phyloP scores from a whole-genome alignment of 805 yeast genomes.

The Maudiozyma serrabonitensis region DNA sequence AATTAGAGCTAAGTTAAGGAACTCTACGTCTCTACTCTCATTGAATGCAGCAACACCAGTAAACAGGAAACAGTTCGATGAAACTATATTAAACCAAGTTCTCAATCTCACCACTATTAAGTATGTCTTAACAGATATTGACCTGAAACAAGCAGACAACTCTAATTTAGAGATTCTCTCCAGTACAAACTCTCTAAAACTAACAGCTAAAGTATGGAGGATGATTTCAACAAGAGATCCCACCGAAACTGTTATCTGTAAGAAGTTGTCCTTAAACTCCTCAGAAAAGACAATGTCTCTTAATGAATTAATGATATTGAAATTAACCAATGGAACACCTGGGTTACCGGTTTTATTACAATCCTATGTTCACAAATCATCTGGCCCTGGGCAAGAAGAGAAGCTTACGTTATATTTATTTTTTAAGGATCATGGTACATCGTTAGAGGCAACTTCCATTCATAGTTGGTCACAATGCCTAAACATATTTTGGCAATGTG shows the following conservation, averaged over 20 bases:
- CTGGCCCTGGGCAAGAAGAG: not conserved
- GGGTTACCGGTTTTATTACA: constrained; percentile 22
- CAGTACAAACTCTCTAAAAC: constrained; percentile 4
- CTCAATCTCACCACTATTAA: constrained; percentile 18
- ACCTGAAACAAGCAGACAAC: constrained; percentile 1
- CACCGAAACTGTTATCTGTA: constrained; percentile 12
- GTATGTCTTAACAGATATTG: constrained; percentile 10
- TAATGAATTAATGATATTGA: constrained; percentile 21
- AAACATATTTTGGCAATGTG: constrained; percentile 46
- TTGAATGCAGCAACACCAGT: constrained; percentile 20
- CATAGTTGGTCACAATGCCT: constrained; percentile 19
- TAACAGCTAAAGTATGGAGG: constrained; percentile 17
- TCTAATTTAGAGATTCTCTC: constrained; percentile 7
- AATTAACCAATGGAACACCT: constrained; percentile 20
- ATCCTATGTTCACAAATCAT: constrained; percentile 15
- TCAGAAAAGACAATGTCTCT: constrained; percentile 16
- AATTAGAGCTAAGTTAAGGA: constrained; percentile 42
- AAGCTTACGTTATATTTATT: constrained; percentile 14
- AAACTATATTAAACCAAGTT: constrained; percentile 17
- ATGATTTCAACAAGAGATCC: constrained; percentile 8
- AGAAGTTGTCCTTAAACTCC: constrained; percentile 13
- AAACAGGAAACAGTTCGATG: constrained; percentile 19
- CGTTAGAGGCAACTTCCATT: constrained; percentile 9
- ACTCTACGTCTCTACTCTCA: constrained; percentile 28
- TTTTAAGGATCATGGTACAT: constrained; percentile 23